phyloP scores from a whole-genome alignment of 495 filamentous ascomycete species.

The Hypoxylon fragiforme region DNA sequence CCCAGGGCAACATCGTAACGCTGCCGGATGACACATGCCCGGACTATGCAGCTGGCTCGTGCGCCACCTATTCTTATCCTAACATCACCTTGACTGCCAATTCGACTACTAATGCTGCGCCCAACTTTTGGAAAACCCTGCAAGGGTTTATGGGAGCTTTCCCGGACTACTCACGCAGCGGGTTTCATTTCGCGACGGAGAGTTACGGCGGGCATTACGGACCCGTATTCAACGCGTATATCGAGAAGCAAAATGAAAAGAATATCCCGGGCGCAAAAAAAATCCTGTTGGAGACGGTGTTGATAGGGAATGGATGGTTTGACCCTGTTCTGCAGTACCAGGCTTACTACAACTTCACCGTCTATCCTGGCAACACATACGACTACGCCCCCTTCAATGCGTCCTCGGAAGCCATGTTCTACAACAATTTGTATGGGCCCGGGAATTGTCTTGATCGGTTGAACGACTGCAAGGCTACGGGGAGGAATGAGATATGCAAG shows the following conservation, averaged over 20 bases:
- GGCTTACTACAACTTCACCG: slow-evolving; percentile 67
- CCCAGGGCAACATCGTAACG: slow-evolving; percentile 34
- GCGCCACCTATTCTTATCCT: slow-evolving; percentile 59
- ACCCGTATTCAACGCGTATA: slow-evolving; percentile 64
- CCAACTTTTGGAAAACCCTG: slow-evolving; percentile 61
- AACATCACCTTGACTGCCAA: slow-evolving; percentile 57
- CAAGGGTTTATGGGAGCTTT: slow-evolving; percentile 69
- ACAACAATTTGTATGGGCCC: slow-evolving; percentile 62
- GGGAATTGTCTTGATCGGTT: slow-evolving; percentile 67
- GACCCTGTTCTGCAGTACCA: slow-evolving; percentile 63
- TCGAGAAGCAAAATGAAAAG: slow-evolving; percentile 67
- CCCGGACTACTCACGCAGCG: slow-evolving; percentile 58
- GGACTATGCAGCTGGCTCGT: slow-evolving; percentile 54
- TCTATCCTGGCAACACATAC: slow-evolving; percentile 60
- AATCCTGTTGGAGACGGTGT: slow-evolving; percentile 59
- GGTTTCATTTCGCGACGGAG: slow-evolving; percentile 63
- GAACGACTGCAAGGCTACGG: slow-evolving; percentile 48
- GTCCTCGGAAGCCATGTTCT: slow-evolving; percentile 52
- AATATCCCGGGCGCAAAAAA: slow-evolving; percentile 50
- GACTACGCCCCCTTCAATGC: slow-evolving; percentile 58
- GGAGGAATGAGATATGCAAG: slow-evolving; percentile 30
- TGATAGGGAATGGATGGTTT: slow-evolving; percentile 54
- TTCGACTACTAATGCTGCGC: slow-evolving; percentile 57
- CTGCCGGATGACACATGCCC: slow-evolving; percentile 56
- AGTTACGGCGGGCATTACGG: slow-evolving; percentile 71